Evolutionary conservation across 495 filamentous ascomycete genomes (phyloP), one percentile per base, ranked within the genome.

Genomic region (Terfezia claveryi): DNA sequence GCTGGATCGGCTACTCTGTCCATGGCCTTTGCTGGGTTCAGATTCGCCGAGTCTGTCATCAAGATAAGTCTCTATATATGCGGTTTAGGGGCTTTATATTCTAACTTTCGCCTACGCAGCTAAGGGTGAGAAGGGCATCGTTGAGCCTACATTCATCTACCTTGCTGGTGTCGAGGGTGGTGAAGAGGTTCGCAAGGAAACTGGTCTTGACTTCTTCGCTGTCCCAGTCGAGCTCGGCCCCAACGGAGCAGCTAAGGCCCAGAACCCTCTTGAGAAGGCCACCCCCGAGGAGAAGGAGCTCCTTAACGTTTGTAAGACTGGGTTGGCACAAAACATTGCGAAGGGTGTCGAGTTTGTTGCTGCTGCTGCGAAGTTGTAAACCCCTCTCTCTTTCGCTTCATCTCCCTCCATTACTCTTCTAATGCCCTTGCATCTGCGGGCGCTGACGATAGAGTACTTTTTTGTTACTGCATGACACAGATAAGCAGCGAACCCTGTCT

Each of bases 11-110:
- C 91, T 59, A 98, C 91, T 56, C 78, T 96, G 37, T 94, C 86
- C 59, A 98, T 98, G 91, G 91, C 91, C 55, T 95, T 83, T 67
- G 91, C 91, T 62, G 91, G 92, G 59, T 96, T 79, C 76, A 79
- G 87, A 60, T 94, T 94, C 67, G 81, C 91, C 62, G 87, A 95
- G 76, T 82, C 83, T 68, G 72, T 98, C 38, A 80, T 98, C 67
- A 91, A 83, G 74, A 63, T 62, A 62, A 49, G 38, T 50, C 9
- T 49, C 23, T 14, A 14, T 20, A 20, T 32, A 16, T 16, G 10
- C 23, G 36, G 11, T 58, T n/a, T 12, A 23, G 51, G 32, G 7
- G 38, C 27, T 20, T 23, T 10, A 46, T 16, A 50, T 11, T 10
- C 54, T 56, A 50, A 56, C 49, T 44, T 49, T 37, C 49, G 32